Percentiles rank a stretch among this genome's conserved stretches.
Evolutionary conservation across 2,329 filamentous ascomycete species (phyloP).

Genomic region (Xylariomycetidae sp.): DNA sequence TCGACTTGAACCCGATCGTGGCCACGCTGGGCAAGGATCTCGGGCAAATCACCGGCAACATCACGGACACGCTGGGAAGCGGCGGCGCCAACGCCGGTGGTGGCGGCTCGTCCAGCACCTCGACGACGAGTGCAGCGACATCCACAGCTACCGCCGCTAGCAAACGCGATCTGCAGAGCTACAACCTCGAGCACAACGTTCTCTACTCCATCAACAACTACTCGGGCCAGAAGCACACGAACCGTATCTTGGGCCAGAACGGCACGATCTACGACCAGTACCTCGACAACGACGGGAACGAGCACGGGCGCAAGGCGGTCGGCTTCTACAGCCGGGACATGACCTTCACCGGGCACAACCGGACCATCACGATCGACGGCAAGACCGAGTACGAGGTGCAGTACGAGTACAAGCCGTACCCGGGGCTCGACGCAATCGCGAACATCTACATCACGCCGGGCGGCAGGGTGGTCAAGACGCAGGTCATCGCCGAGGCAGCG

Average conservation of each 20-base stretch:
- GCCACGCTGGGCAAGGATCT: constrained; percentile 48
- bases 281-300: constrained; percentile 47
- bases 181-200: constrained; percentile 49
- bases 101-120: neutral
- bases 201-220: constrained; percentile 58
- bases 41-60: constrained; percentile 39
- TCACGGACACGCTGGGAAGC: constrained; percentile 23
- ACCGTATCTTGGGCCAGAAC: constrained; percentile 49
- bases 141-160: constrained; percentile 14
- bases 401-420: constrained; percentile 48
- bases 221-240: constrained; percentile 47
- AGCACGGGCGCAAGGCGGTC: constrained; percentile 36
- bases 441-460: constrained; percentile 41
- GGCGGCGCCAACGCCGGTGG: constrained; percentile 13
- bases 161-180: constrained; percentile 19
- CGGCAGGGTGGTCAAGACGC: constrained; percentile 43
- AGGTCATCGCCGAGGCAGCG: constrained; percentile 45
- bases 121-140: constrained; percentile 16
- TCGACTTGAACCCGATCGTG: constrained; percentile 56
- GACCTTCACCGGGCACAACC: constrained; percentile 49
- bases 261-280: constrained; percentile 48
- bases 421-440: constrained; percentile 37
- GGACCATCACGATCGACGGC: constrained; percentile 37
- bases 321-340: constrained; percentile 47
- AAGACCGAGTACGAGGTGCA: constrained; percentile 42